Conservation (phyloP, 306 rosid genomes). For the Pyrus bretschneideri region DNA sequence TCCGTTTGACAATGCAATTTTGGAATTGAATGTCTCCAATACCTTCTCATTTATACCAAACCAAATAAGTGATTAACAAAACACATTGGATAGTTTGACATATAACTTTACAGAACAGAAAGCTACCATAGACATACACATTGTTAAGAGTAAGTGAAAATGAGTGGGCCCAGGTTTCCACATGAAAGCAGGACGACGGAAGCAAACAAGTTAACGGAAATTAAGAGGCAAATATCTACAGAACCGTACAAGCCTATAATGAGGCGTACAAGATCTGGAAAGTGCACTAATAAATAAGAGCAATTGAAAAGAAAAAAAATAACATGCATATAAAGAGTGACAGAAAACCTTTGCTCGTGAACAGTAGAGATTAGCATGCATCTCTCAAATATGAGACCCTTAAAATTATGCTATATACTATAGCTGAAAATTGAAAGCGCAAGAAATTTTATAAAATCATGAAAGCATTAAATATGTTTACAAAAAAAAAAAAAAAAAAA, state of each 20-base stretch:
- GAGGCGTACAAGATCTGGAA: background rate
- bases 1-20: conserved; percentile 57
- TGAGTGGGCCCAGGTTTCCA: background rate
- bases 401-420: background rate
- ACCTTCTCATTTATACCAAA: conserved; percentile 14
- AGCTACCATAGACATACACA: background rate
- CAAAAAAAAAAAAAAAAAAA: background rate
- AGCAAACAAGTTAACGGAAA: background rate
- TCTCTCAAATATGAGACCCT: background rate
- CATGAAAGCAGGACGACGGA: background rate
- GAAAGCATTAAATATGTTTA: background rate
- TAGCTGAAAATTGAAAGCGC: background rate
- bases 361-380: background rate
- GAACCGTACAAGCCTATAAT: background rate
- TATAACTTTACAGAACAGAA: background rate
- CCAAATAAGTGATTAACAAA: background rate
- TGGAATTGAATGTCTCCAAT: conserved; percentile 50
- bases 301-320: background rate
- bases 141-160: background rate
- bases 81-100: background rate
- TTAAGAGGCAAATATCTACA: background rate
- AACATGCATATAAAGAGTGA: background rate
- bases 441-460: too few relatives aligned
- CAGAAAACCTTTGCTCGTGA: background rate
- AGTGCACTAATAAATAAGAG: background rate